These are phyloP conservation scores for Colletotrichum spinosum DNA, from an alignment of 2,329 filamentous ascomycete species.

Conservation along the genomic window DNA sequence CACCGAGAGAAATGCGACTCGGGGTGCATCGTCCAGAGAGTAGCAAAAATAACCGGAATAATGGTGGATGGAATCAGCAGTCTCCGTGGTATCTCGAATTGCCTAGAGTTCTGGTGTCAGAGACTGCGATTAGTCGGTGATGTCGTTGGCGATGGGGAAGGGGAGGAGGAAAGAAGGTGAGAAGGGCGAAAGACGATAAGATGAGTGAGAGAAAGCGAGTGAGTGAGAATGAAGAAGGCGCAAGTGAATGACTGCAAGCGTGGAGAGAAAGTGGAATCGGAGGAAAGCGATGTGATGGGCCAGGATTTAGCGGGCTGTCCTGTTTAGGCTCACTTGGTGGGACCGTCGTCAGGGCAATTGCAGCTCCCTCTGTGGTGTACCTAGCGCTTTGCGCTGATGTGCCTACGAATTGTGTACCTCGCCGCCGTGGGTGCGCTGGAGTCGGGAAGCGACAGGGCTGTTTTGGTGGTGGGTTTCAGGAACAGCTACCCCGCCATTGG, in stretches of 20 bases:
- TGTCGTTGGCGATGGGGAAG: slow-evolving; percentile 10
- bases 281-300: slow-evolving; percentile 17
- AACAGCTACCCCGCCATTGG: slow-evolving; percentile 32
- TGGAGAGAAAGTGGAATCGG: background rate
- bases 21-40: slow-evolving; percentile 28
- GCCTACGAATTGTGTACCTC: no score
- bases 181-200: background rate
- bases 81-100: slow-evolving; percentile 28
- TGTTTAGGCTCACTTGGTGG: slow-evolving; percentile 16
- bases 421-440: no score
- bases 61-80: slow-evolving; percentile 14
- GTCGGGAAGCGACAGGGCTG: background rate
- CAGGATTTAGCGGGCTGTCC: slow-evolving; percentile 25
- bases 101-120: slow-evolving; percentile 18
- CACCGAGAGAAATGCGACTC: slow-evolving; percentile 28
- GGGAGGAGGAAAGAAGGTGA: slow-evolving; percentile 13
- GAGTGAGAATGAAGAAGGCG: background rate
- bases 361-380: background rate
- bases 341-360: slow-evolving; percentile 22
- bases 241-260: background rate
- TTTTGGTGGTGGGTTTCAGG: slow-evolving; percentile 32
- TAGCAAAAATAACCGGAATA: slow-evolving; percentile 2
- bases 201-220: background rate
- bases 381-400: no score
- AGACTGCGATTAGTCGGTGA: slow-evolving; percentile 28